These are phyloP conservation scores for Canna indica DNA, from an alignment of 176 grass and related monocot genomes.

Conservation along the genomic window DNA sequence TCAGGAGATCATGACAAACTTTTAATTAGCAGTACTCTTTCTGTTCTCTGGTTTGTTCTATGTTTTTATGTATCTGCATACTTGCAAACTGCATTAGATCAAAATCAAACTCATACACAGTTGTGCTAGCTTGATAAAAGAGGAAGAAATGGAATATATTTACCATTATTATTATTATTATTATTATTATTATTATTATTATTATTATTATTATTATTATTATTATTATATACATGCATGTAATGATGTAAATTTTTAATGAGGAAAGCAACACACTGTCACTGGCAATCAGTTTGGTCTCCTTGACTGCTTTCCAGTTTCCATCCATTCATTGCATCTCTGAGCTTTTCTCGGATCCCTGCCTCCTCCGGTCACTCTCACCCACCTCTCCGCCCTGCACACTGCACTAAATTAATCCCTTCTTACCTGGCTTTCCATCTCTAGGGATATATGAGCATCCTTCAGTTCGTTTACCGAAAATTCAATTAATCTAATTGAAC, in stretches of 20 bases:
- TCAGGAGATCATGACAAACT: no score
- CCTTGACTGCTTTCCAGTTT: background rate
- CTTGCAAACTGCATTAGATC: no score
- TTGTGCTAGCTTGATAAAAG: no score
- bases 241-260: background rate
- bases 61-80: no score
- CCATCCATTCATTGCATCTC: background rate
- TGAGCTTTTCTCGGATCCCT: background rate
- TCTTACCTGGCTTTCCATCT: background rate
- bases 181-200: no score
- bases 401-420: background rate
- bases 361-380: no score
- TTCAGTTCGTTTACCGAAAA: background rate
- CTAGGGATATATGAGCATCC: background rate
- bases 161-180: no score
- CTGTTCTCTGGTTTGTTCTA: background rate
- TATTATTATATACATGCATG: background rate
- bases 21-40: no score
- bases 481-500: no score
- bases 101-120: no score
- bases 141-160: no score
- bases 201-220: background rate
- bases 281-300: background rate
- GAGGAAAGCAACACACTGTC: background rate
- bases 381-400: background rate